These are phyloP conservation scores for Orychophragmus violaceus DNA, from an alignment of 345 rosid genomes.

Conservation along the genomic window DNA sequence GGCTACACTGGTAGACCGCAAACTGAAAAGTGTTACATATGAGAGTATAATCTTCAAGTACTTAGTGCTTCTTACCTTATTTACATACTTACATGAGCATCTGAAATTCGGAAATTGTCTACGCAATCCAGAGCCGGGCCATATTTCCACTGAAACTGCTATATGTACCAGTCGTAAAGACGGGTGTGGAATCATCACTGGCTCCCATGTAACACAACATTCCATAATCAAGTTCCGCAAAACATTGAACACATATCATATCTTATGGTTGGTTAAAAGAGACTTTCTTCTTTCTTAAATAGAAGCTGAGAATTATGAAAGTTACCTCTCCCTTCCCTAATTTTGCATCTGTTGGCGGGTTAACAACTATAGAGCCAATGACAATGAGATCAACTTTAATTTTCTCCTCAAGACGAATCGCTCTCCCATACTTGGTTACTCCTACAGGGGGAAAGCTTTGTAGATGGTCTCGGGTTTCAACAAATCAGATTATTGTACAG, in stretches of 20 bases:
- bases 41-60: too few relatives aligned
- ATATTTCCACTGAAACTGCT: too few relatives aligned
- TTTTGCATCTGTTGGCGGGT: constrained; percentile 71
- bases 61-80: too few relatives aligned
- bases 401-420: constrained; percentile 68
- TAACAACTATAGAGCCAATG: constrained; percentile 81
- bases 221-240: constrained; percentile 91
- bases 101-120: too few relatives aligned
- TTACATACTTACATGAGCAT: too few relatives aligned
- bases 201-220: constrained; percentile 88
- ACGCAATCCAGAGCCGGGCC: too few relatives aligned
- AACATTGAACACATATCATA: constrained; percentile 44
- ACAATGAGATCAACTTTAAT: constrained; percentile 71
- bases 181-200: constrained; percentile 70
- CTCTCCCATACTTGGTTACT: too few relatives aligned
- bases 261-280: background rate
- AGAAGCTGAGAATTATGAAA: too few relatives aligned
- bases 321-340: constrained; percentile 90
- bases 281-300: background rate
- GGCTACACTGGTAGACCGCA: too few relatives aligned
- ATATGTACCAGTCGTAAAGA: constrained; percentile 62
- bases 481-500: constrained; percentile 49
- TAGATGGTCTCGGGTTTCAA: constrained; percentile 39
- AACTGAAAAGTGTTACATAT: too few relatives aligned
- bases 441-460: constrained; percentile 74